These are phyloP conservation scores for Nidula niveotomentosa DNA, from an alignment of 1,284 basidiomycete genomes.

Conservation along the genomic window DNA sequence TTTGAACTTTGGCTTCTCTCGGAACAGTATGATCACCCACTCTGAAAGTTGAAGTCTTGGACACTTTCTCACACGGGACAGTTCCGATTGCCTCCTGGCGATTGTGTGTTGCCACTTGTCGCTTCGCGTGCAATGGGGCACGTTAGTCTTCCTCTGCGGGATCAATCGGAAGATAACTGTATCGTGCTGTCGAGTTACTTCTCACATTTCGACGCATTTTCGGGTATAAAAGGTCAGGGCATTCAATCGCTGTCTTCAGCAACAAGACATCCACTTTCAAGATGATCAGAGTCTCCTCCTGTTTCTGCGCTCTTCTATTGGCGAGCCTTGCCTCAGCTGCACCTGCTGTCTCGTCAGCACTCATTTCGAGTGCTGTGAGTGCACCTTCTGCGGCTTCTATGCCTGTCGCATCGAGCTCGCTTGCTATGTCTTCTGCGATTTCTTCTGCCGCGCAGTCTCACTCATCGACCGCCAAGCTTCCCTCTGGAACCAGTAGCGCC, in stretches of 20 bases:
- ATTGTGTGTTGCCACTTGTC: too few relatives aligned
- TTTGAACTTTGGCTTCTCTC: too few relatives aligned
- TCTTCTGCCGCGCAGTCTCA: constrained; percentile 4
- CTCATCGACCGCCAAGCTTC: too few relatives aligned
- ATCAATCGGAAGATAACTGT: too few relatives aligned
- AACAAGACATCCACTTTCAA: constrained; percentile 4
- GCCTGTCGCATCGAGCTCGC: constrained; percentile 7
- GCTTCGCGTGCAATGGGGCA: too few relatives aligned
- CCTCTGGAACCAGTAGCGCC: constrained; percentile 5
- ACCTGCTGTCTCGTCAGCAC: constrained; percentile 15
- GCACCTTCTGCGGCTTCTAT: too few relatives aligned
- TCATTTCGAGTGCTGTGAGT: constrained; percentile 6
- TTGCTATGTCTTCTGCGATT: constrained; percentile 12
- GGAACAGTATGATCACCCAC: too few relatives aligned
- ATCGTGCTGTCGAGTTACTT: too few relatives aligned
- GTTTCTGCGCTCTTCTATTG: constrained; percentile 29
- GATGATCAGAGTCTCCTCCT: constrained; percentile 25
- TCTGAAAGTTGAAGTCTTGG: too few relatives aligned
- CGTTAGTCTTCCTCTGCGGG: too few relatives aligned
- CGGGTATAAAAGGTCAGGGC: constrained; percentile 13
- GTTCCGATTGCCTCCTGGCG: too few relatives aligned
- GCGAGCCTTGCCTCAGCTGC: constrained; percentile 19
- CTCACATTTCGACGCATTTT: background rate
- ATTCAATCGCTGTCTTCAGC: constrained; percentile 4
- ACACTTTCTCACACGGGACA: too few relatives aligned